These are phyloP conservation scores for Cinchona pubescens DNA, from an alignment of 257 asterid species.

Conservation along the genomic window DNA sequence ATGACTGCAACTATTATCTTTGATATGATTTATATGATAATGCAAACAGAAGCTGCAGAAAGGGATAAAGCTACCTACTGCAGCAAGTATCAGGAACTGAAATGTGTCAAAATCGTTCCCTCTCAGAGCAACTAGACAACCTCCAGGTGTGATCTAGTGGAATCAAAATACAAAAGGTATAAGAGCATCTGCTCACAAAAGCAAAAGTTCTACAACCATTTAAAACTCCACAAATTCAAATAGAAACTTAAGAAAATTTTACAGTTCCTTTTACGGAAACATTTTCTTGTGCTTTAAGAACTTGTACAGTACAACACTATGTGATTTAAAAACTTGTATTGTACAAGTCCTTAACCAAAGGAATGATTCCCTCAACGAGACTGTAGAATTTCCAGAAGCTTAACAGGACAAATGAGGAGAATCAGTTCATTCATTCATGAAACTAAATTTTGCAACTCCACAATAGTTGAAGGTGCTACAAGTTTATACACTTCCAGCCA, in stretches of 20 bases:
- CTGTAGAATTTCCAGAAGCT: background rate
- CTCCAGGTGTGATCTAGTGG: background rate
- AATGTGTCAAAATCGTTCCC: background rate
- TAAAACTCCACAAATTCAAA: too few species aligned
- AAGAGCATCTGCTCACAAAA: background rate
- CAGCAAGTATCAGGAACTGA: background rate
- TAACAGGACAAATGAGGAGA: background rate
- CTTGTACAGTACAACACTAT: too few species aligned
- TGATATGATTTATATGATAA: background rate
- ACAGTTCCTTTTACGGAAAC: too few species aligned
- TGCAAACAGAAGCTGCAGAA: background rate
- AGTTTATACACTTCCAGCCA: slow-evolving; percentile 20
- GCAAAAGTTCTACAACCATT: background rate
- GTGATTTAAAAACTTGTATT: too few species aligned
- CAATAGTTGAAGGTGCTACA: slow-evolving; percentile 7
- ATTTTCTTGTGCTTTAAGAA: too few species aligned
- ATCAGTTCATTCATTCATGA: slow-evolving; percentile 4
- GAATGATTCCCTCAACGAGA: too few species aligned
- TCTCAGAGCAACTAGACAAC: background rate
- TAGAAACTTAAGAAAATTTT: too few species aligned
- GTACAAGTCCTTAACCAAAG: too few species aligned
- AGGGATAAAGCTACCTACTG: background rate
- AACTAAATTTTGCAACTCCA: slow-evolving; percentile 15
- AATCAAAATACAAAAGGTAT: background rate
- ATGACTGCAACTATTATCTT: too few species aligned